phyloP scores from a whole-genome alignment of 768 basidiomycete genomes.

The Suillus occidentalis region DNA sequence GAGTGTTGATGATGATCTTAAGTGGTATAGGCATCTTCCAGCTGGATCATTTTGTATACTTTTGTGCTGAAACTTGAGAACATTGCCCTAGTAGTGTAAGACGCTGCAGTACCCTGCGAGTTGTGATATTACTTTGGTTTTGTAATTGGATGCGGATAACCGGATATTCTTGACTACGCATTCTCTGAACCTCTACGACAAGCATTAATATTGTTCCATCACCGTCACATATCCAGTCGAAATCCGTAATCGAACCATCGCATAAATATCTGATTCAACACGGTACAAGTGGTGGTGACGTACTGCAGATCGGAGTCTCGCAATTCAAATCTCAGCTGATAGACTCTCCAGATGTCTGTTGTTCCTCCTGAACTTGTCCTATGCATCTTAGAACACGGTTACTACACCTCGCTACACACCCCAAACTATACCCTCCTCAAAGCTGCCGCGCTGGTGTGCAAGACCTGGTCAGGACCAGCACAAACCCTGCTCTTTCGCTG shows the following conservation, averaged over 20 bases:
- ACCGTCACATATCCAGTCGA: slow-evolving; percentile 14
- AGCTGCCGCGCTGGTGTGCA: slow-evolving; percentile 27
- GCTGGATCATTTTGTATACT: not conserved
- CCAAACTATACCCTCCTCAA: slow-evolving; percentile 22
- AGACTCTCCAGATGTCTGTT: slow-evolving; percentile 12
- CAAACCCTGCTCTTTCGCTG: slow-evolving; percentile 31
- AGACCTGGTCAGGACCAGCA: slow-evolving; percentile 27
- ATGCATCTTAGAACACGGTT: slow-evolving; percentile 23
- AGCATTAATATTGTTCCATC: slow-evolving; percentile 16
- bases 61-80: not conserved
- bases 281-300: not conserved
- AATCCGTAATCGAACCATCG: not conserved
- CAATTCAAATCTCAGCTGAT: not conserved
- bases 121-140: not conserved
- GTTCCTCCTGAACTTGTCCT: slow-evolving; percentile 26
- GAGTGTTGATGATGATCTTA: not conserved
- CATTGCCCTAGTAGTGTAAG: not conserved
- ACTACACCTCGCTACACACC: slow-evolving; percentile 20
- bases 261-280: not conserved
- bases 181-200: not conserved
- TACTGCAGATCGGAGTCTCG: not conserved
- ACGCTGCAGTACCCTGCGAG: not conserved
- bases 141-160: not conserved
- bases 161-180: not conserved
- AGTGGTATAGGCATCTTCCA: not conserved